Conservation (phyloP, 1,284 basidiomycete genomes). For the Melampsora abietis-canadensis region DNA sequence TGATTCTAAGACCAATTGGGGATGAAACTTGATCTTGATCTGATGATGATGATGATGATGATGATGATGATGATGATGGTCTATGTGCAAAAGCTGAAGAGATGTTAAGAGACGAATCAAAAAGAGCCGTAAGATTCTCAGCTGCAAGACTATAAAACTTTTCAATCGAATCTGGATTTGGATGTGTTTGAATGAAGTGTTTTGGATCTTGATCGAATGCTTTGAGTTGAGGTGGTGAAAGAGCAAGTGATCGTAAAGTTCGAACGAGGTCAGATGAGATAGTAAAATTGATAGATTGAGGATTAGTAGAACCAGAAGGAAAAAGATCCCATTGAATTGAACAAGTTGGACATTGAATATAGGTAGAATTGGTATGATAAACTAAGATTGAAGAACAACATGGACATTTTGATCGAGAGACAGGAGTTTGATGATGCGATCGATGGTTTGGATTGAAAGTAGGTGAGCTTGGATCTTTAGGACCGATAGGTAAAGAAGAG, state of each 20-base stretch:
- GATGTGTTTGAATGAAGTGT: background rate
- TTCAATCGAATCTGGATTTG: background rate
- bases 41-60: no score
- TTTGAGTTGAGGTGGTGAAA: slow-evolving; percentile 1
- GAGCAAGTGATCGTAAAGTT: background rate
- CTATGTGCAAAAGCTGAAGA: slow-evolving; percentile 1
- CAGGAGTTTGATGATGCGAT: background rate
- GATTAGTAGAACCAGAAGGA: background rate
- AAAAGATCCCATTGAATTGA: background rate
- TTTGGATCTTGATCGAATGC: background rate
- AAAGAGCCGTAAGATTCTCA: background rate
- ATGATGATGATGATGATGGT: background rate
- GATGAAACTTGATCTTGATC: background rate
- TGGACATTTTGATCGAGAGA: background rate
- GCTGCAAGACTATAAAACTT: background rate
- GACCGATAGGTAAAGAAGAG: no score
- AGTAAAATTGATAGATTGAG: background rate
- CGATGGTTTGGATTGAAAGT: background rate
- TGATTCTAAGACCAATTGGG: background rate
- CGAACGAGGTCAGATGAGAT: background rate
- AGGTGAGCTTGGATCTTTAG: background rate
- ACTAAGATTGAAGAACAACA: background rate
- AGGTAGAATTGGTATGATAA: background rate
- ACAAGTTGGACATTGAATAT: background rate
- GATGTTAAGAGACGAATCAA: background rate